Percentiles rank a stretch among this genome's conserved stretches.
phyloP scores from a whole-genome alignment of 192 early-diverging fungal species.

The Entophlyctis helioformis region DNA sequence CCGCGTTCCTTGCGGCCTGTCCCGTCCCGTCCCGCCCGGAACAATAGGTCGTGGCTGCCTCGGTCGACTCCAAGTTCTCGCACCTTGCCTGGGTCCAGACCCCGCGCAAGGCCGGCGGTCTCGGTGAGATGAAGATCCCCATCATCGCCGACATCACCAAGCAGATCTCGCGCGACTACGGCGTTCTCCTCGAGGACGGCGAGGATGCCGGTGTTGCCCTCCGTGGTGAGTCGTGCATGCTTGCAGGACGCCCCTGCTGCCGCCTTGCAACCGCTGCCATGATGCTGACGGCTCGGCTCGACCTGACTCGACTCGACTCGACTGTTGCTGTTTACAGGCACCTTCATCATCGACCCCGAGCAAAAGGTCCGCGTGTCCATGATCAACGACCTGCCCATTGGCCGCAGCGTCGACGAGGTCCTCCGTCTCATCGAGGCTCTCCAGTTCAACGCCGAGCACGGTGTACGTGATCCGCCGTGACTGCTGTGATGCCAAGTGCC shows the following conservation, averaged over 20 bases:
- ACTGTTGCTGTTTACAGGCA: slow-evolving; percentile 20
- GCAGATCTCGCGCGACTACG: slow-evolving; percentile 77
- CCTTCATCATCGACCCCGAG: slow-evolving; percentile 87
- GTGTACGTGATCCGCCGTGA: slow-evolving; percentile 21
- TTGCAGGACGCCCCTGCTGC: too few relatives aligned
- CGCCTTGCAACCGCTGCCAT: too few relatives aligned
- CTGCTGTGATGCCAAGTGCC: not conserved
- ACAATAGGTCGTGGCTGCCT: slow-evolving; percentile 13
- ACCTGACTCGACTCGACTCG: not conserved
- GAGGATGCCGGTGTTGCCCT: slow-evolving; percentile 58
- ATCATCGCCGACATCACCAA: slow-evolving; percentile 80
- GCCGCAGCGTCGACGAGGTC: slow-evolving; percentile 72
- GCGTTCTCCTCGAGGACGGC: slow-evolving; percentile 69
- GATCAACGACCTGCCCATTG: slow-evolving; percentile 84
- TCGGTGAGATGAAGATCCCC: slow-evolving; percentile 85
- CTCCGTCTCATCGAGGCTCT: slow-evolving; percentile 84
- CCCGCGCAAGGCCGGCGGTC: slow-evolving; percentile 76
- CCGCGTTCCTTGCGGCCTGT: too few relatives aligned
- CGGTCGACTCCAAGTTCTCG: slow-evolving; percentile 53
- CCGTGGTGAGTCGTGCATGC: slow-evolving; percentile 34
- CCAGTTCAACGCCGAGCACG: slow-evolving; percentile 76
- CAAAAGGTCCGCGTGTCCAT: slow-evolving; percentile 76
- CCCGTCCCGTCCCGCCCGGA: too few relatives aligned
- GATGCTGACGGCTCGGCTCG: slow-evolving; percentile 14
- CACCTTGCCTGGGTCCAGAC: slow-evolving; percentile 84